Base-by-base conservation (phyloP, 73 alveolate species). In the Paramecium biaurelia region DNA sequence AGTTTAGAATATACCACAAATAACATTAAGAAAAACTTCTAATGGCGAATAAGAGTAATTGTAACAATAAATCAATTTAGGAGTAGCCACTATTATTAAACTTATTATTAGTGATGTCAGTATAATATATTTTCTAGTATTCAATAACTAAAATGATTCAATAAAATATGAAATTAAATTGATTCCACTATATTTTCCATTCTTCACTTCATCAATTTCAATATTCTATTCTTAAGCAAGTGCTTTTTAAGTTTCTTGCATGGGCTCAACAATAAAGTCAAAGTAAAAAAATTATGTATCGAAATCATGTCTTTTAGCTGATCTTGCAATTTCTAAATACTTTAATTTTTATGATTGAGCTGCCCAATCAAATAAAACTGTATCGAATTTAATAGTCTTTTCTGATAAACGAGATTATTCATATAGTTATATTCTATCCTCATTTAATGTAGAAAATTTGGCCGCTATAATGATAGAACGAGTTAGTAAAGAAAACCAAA, bases 331-430 rank as follows among this genome's bases (percentile, higher is more conserved):
- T 45, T 79, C 90, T 21, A 79, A 18, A 37, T 24, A 41, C 15
- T 79, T 42, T 2, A 79, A 11, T 14, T 79, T 79, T 24, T 45
- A 14, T 12, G 90, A 26, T 45, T 79, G 14, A 8, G 10, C 18
- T 38, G 74, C 42, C 90, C 90, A 79, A 45, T 79, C 90, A 79
- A 79, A 45, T 38, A 79, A n/a, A 7, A 79, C 72, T 38, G 74
- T 79, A 43, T 79, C 90, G 12, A 79, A 79, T 79, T 79, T 18
- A 3, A 38, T 26, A 79, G 45, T 45, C 23, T 47, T 42, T 23
- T 47, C 90, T 14, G 90, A 14, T 14, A 79, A 23, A 14, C 56
- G 47, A 23, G 28, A 24, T 18, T 79, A 14, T 34, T 45, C 56
- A 24, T 79, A 79, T 79, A 41, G 9, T 26, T 41, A 0, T 8